These are phyloP conservation scores for Spizellomyces punctatus DNA, from an alignment of 192 early-diverging fungal species.

Conservation along the genomic window DNA sequence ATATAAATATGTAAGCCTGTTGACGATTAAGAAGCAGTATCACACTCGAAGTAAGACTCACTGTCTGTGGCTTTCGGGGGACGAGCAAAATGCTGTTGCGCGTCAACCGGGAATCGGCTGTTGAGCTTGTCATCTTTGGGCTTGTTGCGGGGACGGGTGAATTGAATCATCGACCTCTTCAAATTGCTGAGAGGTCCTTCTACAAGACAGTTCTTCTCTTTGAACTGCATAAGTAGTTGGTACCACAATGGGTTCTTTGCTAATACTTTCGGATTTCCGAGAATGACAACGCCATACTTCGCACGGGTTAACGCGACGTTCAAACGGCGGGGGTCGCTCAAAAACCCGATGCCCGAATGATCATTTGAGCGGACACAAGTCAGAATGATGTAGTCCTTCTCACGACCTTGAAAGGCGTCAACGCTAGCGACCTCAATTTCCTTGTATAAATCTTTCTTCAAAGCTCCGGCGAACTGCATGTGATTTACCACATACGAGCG, in stretches of 20 bases:
- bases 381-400: slow-evolving; percentile 99
- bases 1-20: too few species aligned
- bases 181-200: slow-evolving; percentile 91
- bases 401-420: slow-evolving; percentile 98
- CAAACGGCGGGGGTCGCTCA: slow-evolving; percentile 72
- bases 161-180: slow-evolving; percentile 87
- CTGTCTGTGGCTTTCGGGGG: slow-evolving; percentile 29
- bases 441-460: slow-evolving; percentile 94
- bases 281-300: slow-evolving; percentile 40
- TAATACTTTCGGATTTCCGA: slow-evolving; percentile 88
- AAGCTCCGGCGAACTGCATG: slow-evolving; percentile 91
- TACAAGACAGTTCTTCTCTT: slow-evolving; percentile 84
- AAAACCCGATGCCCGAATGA: slow-evolving; percentile 77
- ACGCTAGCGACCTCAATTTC: slow-evolving; percentile 98
- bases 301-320: slow-evolving; percentile 52
- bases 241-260: slow-evolving; percentile 96
- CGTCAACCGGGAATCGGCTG: slow-evolving; percentile 37
- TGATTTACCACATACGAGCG: slow-evolving; percentile 92
- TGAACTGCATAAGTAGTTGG: slow-evolving; percentile 92
- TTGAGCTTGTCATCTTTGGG: not conserved
- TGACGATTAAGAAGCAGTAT: not conserved
- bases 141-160: slow-evolving; percentile 52
- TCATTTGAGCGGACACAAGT: slow-evolving; percentile 98
- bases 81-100: slow-evolving; percentile 36
- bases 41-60: slow-evolving; percentile 7